Conservation (phyloP, 805 yeast genomes). For the Saccharomyces jurei region DNA sequence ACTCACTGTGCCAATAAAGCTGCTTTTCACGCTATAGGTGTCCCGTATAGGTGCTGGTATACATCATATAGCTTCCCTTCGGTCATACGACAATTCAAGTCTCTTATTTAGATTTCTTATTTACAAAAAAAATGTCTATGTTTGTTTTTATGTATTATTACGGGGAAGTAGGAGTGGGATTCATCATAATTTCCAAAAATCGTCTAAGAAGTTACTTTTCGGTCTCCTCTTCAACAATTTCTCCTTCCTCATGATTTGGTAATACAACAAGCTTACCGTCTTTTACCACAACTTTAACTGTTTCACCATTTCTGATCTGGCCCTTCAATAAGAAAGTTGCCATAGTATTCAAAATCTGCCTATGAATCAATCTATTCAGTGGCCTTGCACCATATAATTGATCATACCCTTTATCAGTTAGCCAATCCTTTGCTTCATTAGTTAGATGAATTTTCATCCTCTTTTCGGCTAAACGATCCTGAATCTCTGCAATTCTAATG, state of each 20-base stretch:
- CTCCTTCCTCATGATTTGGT: slow-evolving; percentile 39
- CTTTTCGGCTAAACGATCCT: slow-evolving; percentile 68
- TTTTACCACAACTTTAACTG: slow-evolving; percentile 41
- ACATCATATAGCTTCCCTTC: too few relatives aligned
- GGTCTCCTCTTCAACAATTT: slow-evolving; percentile 16
- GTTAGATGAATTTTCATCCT: slow-evolving; percentile 55
- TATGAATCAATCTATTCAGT: slow-evolving; percentile 80
- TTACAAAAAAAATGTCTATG: not conserved
- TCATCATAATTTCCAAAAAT: not conserved
- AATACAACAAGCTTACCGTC: slow-evolving; percentile 36
- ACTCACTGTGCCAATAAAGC: too few relatives aligned
- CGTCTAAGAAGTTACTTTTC: slow-evolving; percentile 9
- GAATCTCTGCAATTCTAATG: slow-evolving; percentile 73
- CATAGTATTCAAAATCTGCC: slow-evolving; percentile 77
- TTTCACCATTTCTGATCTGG: slow-evolving; percentile 53
- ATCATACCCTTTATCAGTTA: slow-evolving; percentile 83
- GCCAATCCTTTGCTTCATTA: slow-evolving; percentile 64
- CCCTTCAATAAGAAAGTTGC: slow-evolving; percentile 76
- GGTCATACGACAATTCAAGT: not conserved
- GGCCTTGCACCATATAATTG: slow-evolving; percentile 94
- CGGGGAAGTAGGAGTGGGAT: not conserved
- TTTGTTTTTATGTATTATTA: not conserved
- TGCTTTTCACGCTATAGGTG: not conserved
- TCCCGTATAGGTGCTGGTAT: not conserved
- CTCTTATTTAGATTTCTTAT: not conserved